Evolutionary conservation across 2,329 filamentous ascomycete genomes (phyloP), one percentile per base, ranked within the genome.

Genomic region (Ascochyta viciae-villosae): DNA sequence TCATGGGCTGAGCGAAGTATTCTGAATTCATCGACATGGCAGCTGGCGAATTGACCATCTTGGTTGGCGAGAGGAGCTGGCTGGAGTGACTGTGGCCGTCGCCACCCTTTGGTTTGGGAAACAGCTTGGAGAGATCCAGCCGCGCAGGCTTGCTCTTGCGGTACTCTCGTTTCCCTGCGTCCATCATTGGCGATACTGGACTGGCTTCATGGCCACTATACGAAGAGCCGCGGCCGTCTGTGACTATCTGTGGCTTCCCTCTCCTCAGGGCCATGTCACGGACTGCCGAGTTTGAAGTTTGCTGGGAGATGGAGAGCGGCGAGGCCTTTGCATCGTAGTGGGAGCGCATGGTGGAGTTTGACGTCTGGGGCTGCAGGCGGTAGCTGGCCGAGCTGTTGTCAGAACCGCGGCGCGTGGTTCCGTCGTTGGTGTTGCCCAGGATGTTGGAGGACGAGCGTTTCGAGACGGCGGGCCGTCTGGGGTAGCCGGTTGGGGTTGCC

Each of bases 201-300:
- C 65, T 68, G 10, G 58, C 55, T 35, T 57, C 55, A 27, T 63
- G 49, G 24, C 33, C 44, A 24, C 52, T 52, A 42, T 60, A 58
- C 34, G 54, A 50, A 24, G 57, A 42, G 45, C 64, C 57, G 35
- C 53, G 46, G 33, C 47, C 23, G 24, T 48, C 31, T 23, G 49
- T 53, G 35, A 72, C 44, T 6, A 73, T 60, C 22, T 61, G 66
- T 8, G 74, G 70, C 19, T 71, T 63, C 7, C 76, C 76, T 66
- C 78, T 77, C 50, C 75, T 66, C 42, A 78, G 61, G 8, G 75
- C 77, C 70, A 74, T 76, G 49, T 80, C 78, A 41, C 77, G 73
- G 8, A 78, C 72, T 7, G 78, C 74, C 38, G 79, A 80, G 39
- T 73, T 73, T 22, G 77, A 79, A 4, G 77, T 79, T 55, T 80